Percentiles rank a stretch among this genome's conserved stretches.
Conservation (phyloP, 305 asterid genomes). For the Fraxinus latifolia region DNA sequence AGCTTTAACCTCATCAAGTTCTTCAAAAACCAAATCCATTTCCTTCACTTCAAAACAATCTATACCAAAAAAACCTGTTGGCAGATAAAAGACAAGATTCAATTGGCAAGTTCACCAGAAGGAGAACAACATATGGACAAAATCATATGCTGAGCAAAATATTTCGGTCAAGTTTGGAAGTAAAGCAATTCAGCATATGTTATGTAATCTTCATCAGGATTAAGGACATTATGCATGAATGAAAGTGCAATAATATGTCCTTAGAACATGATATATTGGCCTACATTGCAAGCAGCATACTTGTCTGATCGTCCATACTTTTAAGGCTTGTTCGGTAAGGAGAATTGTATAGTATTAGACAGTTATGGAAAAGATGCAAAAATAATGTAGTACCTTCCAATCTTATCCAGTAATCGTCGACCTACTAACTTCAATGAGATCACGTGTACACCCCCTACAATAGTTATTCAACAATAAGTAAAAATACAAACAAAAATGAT, state of each 20-base stretch:
- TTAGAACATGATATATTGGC: neutral
- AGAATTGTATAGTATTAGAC: neutral
- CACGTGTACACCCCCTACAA: neutral
- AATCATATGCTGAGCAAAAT: neutral
- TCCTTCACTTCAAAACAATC: slow-evolving; percentile 25
- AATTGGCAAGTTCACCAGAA: neutral
- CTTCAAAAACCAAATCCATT: slow-evolving; percentile 66
- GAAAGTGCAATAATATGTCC: neutral
- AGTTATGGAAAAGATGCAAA: neutral
- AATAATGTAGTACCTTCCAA: neutral
- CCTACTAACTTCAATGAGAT: neutral
- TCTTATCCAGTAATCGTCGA: neutral
- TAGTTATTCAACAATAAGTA: neutral
- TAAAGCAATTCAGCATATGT: neutral
- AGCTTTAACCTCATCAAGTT: slow-evolving; percentile 66
- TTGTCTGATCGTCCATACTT: neutral
- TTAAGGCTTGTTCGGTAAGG: neutral
- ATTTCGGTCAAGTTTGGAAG: neutral
- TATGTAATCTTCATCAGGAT: neutral
- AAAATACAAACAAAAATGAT: neutral
- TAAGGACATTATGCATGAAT: neutral
- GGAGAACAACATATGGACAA: neutral
- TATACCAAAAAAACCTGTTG: slow-evolving; percentile 21
- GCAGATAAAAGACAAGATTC: slow-evolving; percentile 10
- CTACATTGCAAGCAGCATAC: neutral